phyloP scores from a whole-genome alignment of 2,329 filamentous ascomycete species.

The Fusarium metavorans region DNA sequence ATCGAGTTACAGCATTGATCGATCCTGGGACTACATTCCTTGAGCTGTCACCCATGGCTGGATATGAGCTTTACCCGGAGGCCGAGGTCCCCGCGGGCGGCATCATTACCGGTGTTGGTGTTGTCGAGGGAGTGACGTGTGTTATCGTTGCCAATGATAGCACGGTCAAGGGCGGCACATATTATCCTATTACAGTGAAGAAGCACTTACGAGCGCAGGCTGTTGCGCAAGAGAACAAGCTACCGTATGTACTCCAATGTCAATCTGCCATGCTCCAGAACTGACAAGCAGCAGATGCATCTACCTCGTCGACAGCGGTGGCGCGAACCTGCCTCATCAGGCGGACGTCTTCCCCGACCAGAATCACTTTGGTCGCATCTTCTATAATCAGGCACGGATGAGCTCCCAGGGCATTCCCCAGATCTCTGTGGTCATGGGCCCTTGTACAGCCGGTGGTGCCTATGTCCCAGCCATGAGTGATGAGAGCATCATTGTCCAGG shows the following conservation, averaged over 20 bases:
- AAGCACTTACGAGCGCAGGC: constrained; percentile 95
- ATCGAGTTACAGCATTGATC: constrained; percentile 87
- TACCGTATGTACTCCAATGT: constrained; percentile 63
- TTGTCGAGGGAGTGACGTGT: constrained; percentile 90
- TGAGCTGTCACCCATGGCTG: constrained; percentile 93
- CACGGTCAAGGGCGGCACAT: constrained; percentile 96
- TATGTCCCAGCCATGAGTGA: constrained; percentile 98
- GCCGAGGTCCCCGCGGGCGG: constrained; percentile 91
- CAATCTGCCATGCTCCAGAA: neutral
- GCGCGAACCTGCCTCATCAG: constrained; percentile 94
- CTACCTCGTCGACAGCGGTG: constrained; percentile 95
- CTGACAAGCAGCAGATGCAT: constrained; percentile 72
- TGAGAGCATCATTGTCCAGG: constrained; percentile 95
- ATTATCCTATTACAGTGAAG: constrained; percentile 97
- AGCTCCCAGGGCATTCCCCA: constrained; percentile 89
- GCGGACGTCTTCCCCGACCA: constrained; percentile 95
- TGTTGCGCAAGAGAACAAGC: constrained; percentile 87
- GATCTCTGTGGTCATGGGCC: constrained; percentile 95
- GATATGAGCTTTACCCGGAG: constrained; percentile 85
- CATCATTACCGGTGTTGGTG: constrained; percentile 92
- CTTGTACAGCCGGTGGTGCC: constrained; percentile 94
- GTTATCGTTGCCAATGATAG: constrained; percentile 96
- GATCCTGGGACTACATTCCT: constrained; percentile 92
- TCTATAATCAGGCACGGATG: constrained; percentile 98
- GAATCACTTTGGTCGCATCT: constrained; percentile 96